phyloP scores from a whole-genome alignment of 768 basidiomycete genomes.

The Leccinum subgranulosum region DNA sequence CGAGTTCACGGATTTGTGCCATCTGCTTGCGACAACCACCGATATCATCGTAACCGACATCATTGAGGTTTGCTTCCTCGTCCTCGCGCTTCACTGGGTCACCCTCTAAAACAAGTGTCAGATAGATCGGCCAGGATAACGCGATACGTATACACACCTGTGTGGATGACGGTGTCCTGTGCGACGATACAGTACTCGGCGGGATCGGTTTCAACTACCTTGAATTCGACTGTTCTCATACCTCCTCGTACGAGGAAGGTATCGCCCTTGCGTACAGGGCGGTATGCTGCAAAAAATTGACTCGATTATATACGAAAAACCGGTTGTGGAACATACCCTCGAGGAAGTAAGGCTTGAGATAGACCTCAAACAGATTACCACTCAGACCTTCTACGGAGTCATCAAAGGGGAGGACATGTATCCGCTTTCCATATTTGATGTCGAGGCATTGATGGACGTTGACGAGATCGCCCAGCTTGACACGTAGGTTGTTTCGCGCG shows the following conservation, averaged over 20 bases:
- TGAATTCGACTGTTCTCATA: constrained; percentile 98
- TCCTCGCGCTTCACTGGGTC: constrained; percentile 99
- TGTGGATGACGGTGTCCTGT: constrained; percentile 97
- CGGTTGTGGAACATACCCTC: constrained; percentile 55
- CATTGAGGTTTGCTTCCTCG: constrained; percentile 93
- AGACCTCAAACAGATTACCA: constrained; percentile 98
- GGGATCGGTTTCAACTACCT: constrained; percentile 97
- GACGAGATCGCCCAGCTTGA: constrained; percentile 95
- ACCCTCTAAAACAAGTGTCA: constrained; percentile 60
- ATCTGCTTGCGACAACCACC: constrained; percentile 99
- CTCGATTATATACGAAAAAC: background rate
- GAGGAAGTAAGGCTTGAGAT: constrained; percentile 98
- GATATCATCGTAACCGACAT: constrained; percentile 99
- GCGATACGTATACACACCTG: constrained; percentile 42
- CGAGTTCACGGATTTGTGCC: constrained; percentile 99
- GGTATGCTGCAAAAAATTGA: constrained; percentile 58
- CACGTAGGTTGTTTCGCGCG: constrained; percentile 97
- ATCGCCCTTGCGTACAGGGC: constrained; percentile 94
- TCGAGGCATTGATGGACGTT: constrained; percentile 95
- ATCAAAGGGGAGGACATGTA: constrained; percentile 96
- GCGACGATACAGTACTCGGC: constrained; percentile 98
- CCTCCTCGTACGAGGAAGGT: constrained; percentile 99
- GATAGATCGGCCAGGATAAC: background rate
- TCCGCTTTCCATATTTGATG: constrained; percentile 98
- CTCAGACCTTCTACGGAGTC: constrained; percentile 98